Base-by-base conservation (phyloP, 805 yeast species). In the Brettanomyces sp. region DNA sequence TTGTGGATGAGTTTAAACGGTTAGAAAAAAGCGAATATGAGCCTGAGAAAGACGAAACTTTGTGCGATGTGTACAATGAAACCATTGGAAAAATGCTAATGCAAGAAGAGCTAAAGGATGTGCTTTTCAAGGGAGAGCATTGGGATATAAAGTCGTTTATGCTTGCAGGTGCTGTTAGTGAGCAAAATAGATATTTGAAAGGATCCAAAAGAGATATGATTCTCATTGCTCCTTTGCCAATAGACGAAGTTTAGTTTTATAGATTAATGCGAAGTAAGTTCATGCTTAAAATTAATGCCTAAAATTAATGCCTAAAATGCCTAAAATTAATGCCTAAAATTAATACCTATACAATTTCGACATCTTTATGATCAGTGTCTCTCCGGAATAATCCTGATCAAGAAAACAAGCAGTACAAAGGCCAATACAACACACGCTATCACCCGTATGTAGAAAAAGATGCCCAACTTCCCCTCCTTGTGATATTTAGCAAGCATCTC, bases 291-390 rank as follows among this genome's bases (percentile, higher is more conserved):
- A 18, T 18, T 18, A 18, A 18, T 18, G 18, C 18, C 18, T 18
- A 18, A 18, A 18, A 18, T 18, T 18, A 18, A 18, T 18, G 18
- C 2, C 18, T 18, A 18, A 18, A 18, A 18, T 18, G 18, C 18
- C 18, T 18, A 18, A 18, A 18, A 18, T 18, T 18, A 18, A 18
- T 18, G 18, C 18, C 18, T 18, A 18, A 18, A 18, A 18, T 18
- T 18, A 18, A 18, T 18, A 18, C 18, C 18, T 18, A 18, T 18
- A 18, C 18, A 18, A 18, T 18, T 18, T 18, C 18, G 18, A 18
- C 18, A 32, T 32, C 14, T 35, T n/a, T 35, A 28, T 23, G 64
- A 61, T 33, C 66, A 65, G 43, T 67, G 76, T 5, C 65, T 72
- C 6, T 62, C 65, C 4, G 66, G 66, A 5, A 62, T 55, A 36